These are phyloP conservation scores for Peronosclerospora sorghi DNA, from an alignment of 352 stramenopile genomes.

Conservation along the genomic window DNA sequence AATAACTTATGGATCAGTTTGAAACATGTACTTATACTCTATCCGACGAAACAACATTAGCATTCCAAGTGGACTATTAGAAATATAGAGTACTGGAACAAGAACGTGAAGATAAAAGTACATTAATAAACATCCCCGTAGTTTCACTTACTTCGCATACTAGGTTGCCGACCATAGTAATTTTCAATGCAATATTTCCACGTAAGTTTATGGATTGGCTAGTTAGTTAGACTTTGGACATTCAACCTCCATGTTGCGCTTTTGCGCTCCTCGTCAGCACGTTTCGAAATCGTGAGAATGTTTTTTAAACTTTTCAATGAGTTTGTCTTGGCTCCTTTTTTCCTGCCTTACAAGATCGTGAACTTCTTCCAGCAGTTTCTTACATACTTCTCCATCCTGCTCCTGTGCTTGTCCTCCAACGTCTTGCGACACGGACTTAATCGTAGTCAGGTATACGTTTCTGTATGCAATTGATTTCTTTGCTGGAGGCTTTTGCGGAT, in stretches of 20 bases:
- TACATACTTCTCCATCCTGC: conserved; percentile 43
- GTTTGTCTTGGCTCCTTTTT: conserved; percentile 61
- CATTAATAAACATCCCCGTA: too few species aligned
- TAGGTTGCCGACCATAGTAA: too few species aligned
- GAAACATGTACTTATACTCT: too few species aligned
- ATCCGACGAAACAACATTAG: too few species aligned
- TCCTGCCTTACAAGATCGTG: conserved; percentile 45
- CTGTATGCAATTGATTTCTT: conserved; percentile 8
- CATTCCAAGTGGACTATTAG: too few species aligned
- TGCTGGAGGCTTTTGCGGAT: conserved; percentile 1
- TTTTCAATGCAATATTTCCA: too few species aligned
- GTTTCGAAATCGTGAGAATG: conserved; percentile 40
- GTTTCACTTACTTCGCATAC: too few species aligned
- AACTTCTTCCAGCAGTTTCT: conserved; percentile 51
- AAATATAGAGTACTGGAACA: too few species aligned
- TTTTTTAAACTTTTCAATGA: conserved; percentile 66
- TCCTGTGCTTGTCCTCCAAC: conserved; percentile 36
- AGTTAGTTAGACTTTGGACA: too few species aligned
- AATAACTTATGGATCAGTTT: too few species aligned
- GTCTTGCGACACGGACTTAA: neutral
- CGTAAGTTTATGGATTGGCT: too few species aligned
- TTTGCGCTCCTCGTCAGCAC: conserved; percentile 38
- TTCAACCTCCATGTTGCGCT: conserved; percentile 34
- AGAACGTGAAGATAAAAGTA: too few species aligned
- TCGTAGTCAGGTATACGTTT: neutral